Conservation (phyloP, 331 rosid species). For the Quercus tomentella region DNA sequence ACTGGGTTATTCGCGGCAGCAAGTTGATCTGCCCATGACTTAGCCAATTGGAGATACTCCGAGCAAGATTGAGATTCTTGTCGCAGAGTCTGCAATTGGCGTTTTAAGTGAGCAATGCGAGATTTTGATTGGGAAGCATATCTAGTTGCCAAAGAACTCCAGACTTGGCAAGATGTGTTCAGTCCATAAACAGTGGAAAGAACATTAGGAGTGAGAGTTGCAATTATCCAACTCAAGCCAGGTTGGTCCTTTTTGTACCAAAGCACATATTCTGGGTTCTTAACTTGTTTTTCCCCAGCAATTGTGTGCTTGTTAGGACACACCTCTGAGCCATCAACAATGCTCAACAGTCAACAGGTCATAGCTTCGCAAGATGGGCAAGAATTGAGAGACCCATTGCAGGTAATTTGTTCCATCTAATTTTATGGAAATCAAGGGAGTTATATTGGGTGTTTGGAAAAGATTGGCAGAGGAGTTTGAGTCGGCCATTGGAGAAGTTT, state of each 20-base stretch:
- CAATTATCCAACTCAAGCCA: too few species aligned
- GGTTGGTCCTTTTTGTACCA: too few species aligned
- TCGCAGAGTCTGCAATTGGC: not conserved
- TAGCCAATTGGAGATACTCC: not conserved
- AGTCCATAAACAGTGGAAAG: too few species aligned
- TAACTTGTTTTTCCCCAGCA: not conserved
- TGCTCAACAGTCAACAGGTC: not conserved
- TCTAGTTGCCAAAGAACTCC: not conserved
- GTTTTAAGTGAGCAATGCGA: not conserved
- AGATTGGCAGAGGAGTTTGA: not conserved
- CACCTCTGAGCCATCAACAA: not conserved
- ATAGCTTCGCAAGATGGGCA: too few species aligned
- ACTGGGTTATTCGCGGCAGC: not conserved
- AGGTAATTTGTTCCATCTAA: too few species aligned
- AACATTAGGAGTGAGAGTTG: too few species aligned
- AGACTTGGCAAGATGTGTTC: too few species aligned
- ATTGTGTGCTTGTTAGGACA: too few species aligned
- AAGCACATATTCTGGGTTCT: not conserved
- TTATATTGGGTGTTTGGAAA: not conserved
- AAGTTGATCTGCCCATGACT: not conserved
- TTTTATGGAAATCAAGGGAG: not conserved
- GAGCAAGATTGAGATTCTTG: not conserved
- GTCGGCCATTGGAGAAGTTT: too few species aligned
- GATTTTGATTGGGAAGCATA: not conserved
- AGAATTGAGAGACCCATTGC: too few species aligned